A percentile compares a stretch with the other conserved stretches of the same genome.
Evolutionary conservation across 2,329 filamentous ascomycete genomes (phyloP).

Genomic region (Chalaropsis ovoidea): DNA sequence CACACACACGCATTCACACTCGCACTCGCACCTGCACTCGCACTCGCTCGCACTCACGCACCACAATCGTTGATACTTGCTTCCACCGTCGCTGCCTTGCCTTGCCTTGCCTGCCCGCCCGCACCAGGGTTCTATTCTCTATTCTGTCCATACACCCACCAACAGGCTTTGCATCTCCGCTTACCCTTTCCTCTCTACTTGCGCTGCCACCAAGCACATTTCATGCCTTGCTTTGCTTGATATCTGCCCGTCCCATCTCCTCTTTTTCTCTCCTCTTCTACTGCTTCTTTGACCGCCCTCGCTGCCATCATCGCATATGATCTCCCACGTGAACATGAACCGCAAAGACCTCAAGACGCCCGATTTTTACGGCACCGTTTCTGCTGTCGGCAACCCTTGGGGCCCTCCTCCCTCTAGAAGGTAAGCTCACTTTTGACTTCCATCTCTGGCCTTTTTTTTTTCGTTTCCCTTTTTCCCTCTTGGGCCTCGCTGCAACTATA

Average conservation of each 20-base stretch:
- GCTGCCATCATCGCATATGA: slow-evolving; percentile 3
- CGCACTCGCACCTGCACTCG: background rate
- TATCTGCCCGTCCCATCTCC: background rate
- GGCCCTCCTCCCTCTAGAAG: slow-evolving; percentile 22
- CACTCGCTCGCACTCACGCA: background rate
- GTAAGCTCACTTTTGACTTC: slow-evolving; percentile 18
- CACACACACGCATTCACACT: background rate
- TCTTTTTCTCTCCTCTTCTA: background rate
- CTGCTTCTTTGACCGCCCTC: slow-evolving; percentile 5
- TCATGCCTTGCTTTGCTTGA: slow-evolving; percentile 10
- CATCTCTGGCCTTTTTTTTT: background rate
- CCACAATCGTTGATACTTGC: slow-evolving; percentile 1
- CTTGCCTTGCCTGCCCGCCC: background rate
- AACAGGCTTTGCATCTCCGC: background rate
- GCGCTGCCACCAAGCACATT: background rate
- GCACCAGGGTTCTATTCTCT: slow-evolving; percentile 10
- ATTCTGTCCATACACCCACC: background rate
- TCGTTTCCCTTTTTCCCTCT: background rate
- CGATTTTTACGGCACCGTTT: slow-evolving; percentile 23
- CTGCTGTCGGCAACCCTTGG: slow-evolving; percentile 24
- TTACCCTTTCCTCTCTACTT: background rate
- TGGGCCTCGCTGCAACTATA: background rate
- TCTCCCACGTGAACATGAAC: slow-evolving; percentile 23
- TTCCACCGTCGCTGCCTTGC: background rate
- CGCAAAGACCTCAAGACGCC: slow-evolving; percentile 25